These are phyloP conservation scores for Fagopyrum esculentum DNA, from an alignment of 148 eudicot species.

Conservation along the genomic window DNA sequence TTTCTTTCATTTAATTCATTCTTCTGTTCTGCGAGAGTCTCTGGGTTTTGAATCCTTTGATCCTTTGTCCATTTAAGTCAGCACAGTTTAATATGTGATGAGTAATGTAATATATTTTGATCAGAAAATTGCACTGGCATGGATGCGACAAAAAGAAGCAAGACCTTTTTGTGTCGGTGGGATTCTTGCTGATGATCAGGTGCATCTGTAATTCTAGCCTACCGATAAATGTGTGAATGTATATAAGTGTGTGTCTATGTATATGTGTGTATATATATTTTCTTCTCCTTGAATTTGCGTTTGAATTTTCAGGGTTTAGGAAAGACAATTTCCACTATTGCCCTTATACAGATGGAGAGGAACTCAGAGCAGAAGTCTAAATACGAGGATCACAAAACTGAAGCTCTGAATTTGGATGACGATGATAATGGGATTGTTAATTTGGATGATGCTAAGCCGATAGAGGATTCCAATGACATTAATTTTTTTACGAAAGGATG, in stretches of 20 bases:
- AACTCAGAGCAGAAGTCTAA: constrained; percentile 44
- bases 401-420: constrained; percentile 3
- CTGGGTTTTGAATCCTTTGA: background rate
- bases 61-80: background rate
- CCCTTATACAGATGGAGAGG: constrained; percentile 73
- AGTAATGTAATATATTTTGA: background rate
- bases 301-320: constrained; percentile 71
- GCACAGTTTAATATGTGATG: background rate
- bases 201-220: constrained; percentile 14
- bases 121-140: constrained; percentile 90
- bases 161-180: constrained; percentile 75
- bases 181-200: constrained; percentile 99
- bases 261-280: background rate
- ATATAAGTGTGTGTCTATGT: too few species aligned
- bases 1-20: constrained; percentile 10
- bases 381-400: constrained; percentile 21
- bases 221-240: background rate
- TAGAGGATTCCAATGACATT: constrained; percentile 23
- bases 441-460: constrained; percentile 24
- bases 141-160: constrained; percentile 94
- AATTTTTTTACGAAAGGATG: constrained; percentile 36
- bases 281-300: background rate
- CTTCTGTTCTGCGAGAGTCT: background rate
- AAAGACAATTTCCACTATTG: constrained; percentile 85
- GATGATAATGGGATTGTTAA: constrained; percentile 20